Percentiles rank a stretch among this genome's conserved stretches.
Conservation (phyloP, 2,329 filamentous ascomycete genomes). For the Botrytis squamosa region DNA sequence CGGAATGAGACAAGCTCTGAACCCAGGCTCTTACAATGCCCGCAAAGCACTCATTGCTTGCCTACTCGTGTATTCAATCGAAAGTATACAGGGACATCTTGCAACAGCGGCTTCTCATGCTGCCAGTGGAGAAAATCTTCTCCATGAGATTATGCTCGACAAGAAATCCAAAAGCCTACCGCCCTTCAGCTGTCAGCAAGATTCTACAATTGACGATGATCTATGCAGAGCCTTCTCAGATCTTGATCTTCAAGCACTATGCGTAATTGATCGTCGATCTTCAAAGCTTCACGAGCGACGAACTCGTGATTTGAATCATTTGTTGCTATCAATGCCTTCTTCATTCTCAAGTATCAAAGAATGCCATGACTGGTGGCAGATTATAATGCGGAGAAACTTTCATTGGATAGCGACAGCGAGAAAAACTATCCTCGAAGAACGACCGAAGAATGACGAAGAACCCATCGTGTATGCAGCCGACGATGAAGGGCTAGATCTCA, state of each 20-base stretch:
- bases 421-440: background rate
- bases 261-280: slow-evolving; percentile 14
- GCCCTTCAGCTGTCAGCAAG: background rate
- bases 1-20: slow-evolving; percentile 19
- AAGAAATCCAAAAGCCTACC: background rate
- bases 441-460: background rate
- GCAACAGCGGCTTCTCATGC: slow-evolving; percentile 20
- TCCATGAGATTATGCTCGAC: slow-evolving; percentile 5
- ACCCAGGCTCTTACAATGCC: background rate
- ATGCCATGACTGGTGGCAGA: slow-evolving; percentile 21
- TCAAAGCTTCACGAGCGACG: background rate
- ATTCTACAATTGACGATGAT: slow-evolving; percentile 17
- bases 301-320: slow-evolving; percentile 8
- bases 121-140: slow-evolving; percentile 16
- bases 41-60: slow-evolving; percentile 21
- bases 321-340: slow-evolving; percentile 15
- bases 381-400: slow-evolving; percentile 23
- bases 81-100: slow-evolving; percentile 22
- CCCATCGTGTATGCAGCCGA: background rate
- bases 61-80: slow-evolving; percentile 24
- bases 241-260: slow-evolving; percentile 21
- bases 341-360: slow-evolving; percentile 22
- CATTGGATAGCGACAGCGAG: slow-evolving; percentile 20
- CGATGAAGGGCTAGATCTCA: slow-evolving; percentile 1
- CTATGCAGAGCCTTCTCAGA: slow-evolving; percentile 15